These are phyloP conservation scores for Backusella morwellensis DNA, from an alignment of 192 early-diverging fungal genomes.

Conservation along the genomic window DNA sequence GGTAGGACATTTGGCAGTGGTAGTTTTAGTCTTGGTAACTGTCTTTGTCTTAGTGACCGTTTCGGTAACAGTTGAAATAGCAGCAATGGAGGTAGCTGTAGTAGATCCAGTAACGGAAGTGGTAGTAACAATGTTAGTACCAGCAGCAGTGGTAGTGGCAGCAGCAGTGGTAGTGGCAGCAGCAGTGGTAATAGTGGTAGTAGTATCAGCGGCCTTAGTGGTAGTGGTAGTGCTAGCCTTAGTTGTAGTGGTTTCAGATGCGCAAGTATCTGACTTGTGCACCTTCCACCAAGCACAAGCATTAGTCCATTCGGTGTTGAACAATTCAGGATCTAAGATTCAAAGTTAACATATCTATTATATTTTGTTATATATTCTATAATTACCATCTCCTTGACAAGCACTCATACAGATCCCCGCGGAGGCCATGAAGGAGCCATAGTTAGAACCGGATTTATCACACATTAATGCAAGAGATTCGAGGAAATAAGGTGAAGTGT, in stretches of 20 bases:
- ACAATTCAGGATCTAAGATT: conserved; percentile 14
- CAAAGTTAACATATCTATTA: not conserved
- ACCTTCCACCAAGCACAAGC: conserved; percentile 9
- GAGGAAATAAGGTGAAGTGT: conserved; percentile 24
- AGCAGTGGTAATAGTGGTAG: not conserved
- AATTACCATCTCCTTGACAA: not conserved
- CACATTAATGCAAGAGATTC: conserved; percentile 21
- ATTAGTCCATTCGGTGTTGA: conserved; percentile 6
- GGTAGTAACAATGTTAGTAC: not conserved
- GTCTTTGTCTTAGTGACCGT: not conserved
- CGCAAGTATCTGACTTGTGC: conserved; percentile 7
- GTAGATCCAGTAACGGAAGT: not conserved
- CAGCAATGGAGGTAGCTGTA: not conserved
- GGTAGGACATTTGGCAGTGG: not conserved
- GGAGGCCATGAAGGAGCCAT: conserved; percentile 22
- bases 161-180: not conserved
- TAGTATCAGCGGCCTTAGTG: not conserved
- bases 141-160: not conserved
- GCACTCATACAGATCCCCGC: no score
- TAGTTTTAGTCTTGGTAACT: not conserved
- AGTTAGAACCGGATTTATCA: conserved; percentile 22
- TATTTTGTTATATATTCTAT: not conserved
- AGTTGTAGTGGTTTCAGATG: not conserved
- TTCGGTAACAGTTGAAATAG: not conserved
- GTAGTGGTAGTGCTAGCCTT: not conserved